Conservation (phyloP, 768 basidiomycete species). For the Daedalea quercina region DNA sequence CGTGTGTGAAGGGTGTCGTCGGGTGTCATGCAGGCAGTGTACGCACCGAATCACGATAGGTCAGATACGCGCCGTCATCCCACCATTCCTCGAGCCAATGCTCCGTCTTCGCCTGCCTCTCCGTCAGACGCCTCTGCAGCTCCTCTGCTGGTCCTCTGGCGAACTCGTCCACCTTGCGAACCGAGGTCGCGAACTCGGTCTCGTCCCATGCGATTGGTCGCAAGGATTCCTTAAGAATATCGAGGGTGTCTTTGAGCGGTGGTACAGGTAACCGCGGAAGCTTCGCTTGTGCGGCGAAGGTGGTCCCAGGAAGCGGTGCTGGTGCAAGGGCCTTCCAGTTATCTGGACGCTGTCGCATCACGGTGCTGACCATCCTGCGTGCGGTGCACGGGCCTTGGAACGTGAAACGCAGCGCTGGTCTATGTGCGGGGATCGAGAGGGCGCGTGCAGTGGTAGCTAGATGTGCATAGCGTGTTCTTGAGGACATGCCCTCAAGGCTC, state of each 20-base stretch:
- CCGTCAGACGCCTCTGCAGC: slow-evolving; percentile 60
- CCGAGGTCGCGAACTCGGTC: slow-evolving; percentile 47
- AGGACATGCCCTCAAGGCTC: no score
- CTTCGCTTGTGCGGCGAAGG: slow-evolving; percentile 57
- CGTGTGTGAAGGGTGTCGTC: neutral
- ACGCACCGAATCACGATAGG: slow-evolving; percentile 78
- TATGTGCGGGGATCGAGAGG: neutral
- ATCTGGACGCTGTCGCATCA: slow-evolving; percentile 32
- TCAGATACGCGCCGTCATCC: slow-evolving; percentile 80
- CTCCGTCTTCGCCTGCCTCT: slow-evolving; percentile 43
- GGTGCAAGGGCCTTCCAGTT: slow-evolving; percentile 76
- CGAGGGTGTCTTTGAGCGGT: slow-evolving; percentile 55
- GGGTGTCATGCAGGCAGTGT: neutral
- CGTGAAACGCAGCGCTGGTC: neutral
- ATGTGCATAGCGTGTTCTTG: no score
- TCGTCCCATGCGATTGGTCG: slow-evolving; percentile 65
- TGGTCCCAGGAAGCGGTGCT: slow-evolving; percentile 39
- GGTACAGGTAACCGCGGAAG: slow-evolving; percentile 78
- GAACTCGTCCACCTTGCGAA: slow-evolving; percentile 65
- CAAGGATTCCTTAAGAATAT: slow-evolving; percentile 62
- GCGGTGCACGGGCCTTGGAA: neutral
- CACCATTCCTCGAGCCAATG: slow-evolving; percentile 96
- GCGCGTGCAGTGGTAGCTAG: no score
- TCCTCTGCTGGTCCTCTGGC: slow-evolving; percentile 33
- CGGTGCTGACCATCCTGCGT: slow-evolving; percentile 7